Evolutionary conservation across 176 grass and related monocot species (phyloP).

Genomic region (Triticum turgidum): DNA sequence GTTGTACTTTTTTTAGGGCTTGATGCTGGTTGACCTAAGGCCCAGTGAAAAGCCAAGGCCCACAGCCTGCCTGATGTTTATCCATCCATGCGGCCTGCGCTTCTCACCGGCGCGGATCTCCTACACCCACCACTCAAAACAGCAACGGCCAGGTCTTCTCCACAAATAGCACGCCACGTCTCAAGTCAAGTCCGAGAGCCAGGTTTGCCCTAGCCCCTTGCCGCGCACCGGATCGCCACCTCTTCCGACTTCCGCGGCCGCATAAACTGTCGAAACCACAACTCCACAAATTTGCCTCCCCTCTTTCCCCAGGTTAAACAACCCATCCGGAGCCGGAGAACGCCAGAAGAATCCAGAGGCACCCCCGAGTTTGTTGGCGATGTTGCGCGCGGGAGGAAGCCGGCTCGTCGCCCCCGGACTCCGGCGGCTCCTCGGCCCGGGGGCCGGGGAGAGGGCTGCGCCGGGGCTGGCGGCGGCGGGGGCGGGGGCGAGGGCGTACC

Average conservation of each 20-base stretch:
- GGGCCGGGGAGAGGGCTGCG: neutral
- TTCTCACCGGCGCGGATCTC: neutral
- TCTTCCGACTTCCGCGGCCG: slow-evolving; percentile 12
- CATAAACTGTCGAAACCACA: slow-evolving; percentile 30
- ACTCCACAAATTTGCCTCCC: neutral
- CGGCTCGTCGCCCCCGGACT: slow-evolving; percentile 38
- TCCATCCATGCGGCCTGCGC: neutral
- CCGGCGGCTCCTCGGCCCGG: slow-evolving; percentile 28
- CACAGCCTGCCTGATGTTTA: neutral
- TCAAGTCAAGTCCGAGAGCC: too few relatives aligned
- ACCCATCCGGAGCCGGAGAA: slow-evolving; percentile 17
- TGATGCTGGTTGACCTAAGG: neutral
- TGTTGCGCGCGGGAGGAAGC: slow-evolving; percentile 56
- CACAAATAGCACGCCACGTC: neutral
- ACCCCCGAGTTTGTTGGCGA: slow-evolving; percentile 35
- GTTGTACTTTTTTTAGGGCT: too few relatives aligned
- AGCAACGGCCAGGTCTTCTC: neutral
- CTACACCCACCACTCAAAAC: neutral
- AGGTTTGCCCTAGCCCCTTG: neutral
- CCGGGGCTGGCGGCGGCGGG: slow-evolving; percentile 17
- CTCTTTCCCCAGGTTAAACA: neutral
- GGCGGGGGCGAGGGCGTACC: slow-evolving; percentile 55
- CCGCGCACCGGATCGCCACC: slow-evolving; percentile 27
- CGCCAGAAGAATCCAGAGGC: slow-evolving; percentile 28
- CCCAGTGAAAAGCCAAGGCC: slow-evolving; percentile 3